Evolutionary conservation across 2,329 filamentous ascomycete genomes (phyloP), one percentile per base, ranked within the genome.

Genomic region (Diplodia corticola): DNA sequence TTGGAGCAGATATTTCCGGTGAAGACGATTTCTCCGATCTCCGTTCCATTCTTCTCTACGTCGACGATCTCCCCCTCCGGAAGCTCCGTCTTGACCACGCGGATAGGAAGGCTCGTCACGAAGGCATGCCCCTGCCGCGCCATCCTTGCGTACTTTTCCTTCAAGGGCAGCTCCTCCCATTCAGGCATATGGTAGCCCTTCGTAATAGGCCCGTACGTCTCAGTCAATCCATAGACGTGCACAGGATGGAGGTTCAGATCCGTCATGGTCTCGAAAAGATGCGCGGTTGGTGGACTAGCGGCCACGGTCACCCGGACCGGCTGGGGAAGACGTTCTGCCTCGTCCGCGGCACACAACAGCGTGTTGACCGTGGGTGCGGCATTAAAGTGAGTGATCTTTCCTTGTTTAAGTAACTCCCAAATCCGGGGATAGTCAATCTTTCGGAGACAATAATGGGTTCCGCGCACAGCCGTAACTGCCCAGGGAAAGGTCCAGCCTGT

Each of bases 301-400:
- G 95, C 95, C 3, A 99, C 95, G 0, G 93, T 97, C 5, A 99
- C 95, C 17, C 88, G 85, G 10, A 98, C 93, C 0, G 88, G 86
- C 1, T 87, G 80, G 0, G 88, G 82, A 0, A 99, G 83, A 55
- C 79, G 85, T 70, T 85, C 86, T 2, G 95, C 94, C 76, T 93
- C 89, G 48, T 89, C 84, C 3, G 91, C 86, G 13, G 90, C 90
- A 74, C 95, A 97, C 2, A 99, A 86, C 0, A 98, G 81, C 0
- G 94, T 99, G 77, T 98, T 98, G 63, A 99, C 95, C 0, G 95
- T 99, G 0, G 95, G 95, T 0, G 94, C 95, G 0, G 94, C 94
- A 74, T 94, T 96, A 81, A 96, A 98, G 78, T 99, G 95, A 0
- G 93, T 98, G 69, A 99, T 90, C 6, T 86, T 83, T 78, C 98